Percentiles rank a stretch among this genome's conserved stretches.
phyloP scores from a whole-genome alignment of 2,329 filamentous ascomycete genomes.

The Ophiocordyceps camponoti-leonardi region DNA sequence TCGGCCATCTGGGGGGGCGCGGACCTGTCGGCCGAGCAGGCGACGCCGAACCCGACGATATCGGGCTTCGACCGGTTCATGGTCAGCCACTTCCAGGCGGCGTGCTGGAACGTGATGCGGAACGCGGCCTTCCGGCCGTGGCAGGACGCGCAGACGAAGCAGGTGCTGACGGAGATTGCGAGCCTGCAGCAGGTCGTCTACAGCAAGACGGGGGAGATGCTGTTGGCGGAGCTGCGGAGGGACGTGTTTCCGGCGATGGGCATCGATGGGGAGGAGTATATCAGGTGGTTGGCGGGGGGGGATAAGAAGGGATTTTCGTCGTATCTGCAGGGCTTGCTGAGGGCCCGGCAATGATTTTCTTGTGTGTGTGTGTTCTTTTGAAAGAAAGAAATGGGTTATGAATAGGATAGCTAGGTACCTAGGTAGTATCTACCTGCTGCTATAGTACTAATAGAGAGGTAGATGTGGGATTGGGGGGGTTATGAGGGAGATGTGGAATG shows the following conservation, averaged over 20 bases:
- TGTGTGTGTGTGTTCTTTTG: no score
- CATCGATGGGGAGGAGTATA: constrained; percentile 41
- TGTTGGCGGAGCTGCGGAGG: constrained; percentile 50
- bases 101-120: constrained; percentile 77
- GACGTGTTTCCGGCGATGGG: constrained; percentile 49
- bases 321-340: constrained; percentile 44
- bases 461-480: no score
- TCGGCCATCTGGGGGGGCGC: constrained; percentile 80
- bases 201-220: constrained; percentile 70
- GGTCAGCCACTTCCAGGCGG: constrained; percentile 70
- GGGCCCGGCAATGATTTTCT: constrained; percentile 21
- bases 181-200: constrained; percentile 79
- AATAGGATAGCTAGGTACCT: neutral
- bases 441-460: no score
- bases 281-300: constrained; percentile 38
- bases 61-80: constrained; percentile 88
- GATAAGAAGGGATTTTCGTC: constrained; percentile 45
- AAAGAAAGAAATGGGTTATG: neutral
- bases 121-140: constrained; percentile 65
- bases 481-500: no score
- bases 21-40: constrained; percentile 39
- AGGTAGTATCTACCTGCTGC: no score
- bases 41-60: constrained; percentile 40
- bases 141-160: constrained; percentile 69
- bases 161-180: constrained; percentile 78